These are phyloP conservation scores for Colletotrichum tropicale DNA, from an alignment of 2,329 filamentous ascomycete species.

Conservation along the genomic window DNA sequence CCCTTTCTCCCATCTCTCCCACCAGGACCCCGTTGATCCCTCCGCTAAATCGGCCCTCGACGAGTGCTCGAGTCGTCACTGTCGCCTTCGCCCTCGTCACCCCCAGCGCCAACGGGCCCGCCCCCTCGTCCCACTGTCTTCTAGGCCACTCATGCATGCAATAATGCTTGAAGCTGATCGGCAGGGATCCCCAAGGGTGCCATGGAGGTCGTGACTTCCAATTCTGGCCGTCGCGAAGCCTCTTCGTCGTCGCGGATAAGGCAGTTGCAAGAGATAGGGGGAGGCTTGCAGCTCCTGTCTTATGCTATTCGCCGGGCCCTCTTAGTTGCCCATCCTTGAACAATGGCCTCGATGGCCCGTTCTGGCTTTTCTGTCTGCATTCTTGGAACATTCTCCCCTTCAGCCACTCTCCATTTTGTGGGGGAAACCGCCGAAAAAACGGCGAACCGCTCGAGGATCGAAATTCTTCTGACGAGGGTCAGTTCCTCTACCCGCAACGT, in stretches of 20 bases:
- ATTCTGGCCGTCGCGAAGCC: background rate
- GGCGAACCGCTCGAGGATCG: background rate
- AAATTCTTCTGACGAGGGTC: background rate
- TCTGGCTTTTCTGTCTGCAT: background rate
- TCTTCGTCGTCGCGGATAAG: constrained; percentile 16
- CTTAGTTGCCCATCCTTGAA: background rate
- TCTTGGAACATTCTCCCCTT: constrained; percentile 11
- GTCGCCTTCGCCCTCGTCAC: background rate
- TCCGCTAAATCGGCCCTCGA: background rate
- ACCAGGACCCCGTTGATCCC: constrained; percentile 9
- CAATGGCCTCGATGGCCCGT: background rate
- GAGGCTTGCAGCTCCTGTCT: background rate
- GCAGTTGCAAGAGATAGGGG: constrained; percentile 12
- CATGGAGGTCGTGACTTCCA: background rate
- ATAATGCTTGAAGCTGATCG: constrained; percentile 17
- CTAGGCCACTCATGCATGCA: constrained; percentile 19
- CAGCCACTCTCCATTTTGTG: background rate
- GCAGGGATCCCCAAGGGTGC: constrained; percentile 17
- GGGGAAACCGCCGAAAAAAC: background rate
- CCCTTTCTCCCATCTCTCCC: background rate
- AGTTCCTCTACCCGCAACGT: background rate
- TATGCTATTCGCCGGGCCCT: constrained; percentile 9
- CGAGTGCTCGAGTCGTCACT: background rate
- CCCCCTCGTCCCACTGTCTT: constrained; percentile 11
- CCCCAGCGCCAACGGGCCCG: background rate